Evolutionary conservation across 768 basidiomycete species (phyloP).

Genomic region (Mrakia gelida): DNA sequence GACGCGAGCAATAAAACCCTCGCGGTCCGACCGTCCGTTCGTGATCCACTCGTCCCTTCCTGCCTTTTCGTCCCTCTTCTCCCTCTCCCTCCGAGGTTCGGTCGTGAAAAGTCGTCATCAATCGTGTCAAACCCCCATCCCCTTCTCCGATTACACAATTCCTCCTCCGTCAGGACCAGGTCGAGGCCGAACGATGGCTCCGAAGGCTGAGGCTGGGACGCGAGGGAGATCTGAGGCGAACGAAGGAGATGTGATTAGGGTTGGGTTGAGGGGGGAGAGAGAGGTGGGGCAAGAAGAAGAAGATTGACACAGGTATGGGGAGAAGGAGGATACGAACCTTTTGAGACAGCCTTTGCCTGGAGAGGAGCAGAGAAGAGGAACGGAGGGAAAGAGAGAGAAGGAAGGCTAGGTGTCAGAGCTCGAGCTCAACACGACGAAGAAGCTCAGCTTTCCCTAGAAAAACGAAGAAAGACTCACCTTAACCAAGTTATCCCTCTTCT

Average conservation of each 20-base stretch:
- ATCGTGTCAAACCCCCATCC: too few species aligned
- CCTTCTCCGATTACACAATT: not conserved
- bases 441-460: not conserved
- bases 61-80: too few species aligned
- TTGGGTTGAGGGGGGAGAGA: too few species aligned
- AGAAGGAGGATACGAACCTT: not conserved
- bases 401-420: not conserved
- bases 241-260: not conserved
- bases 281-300: not conserved
- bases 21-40: too few species aligned
- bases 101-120: too few species aligned
- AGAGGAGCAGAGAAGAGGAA: too few species aligned
- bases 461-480: slow-evolving; percentile 11
- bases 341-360: slow-evolving; percentile 27
- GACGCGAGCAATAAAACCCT: too few species aligned
- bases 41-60: too few species aligned
- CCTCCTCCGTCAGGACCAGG: slow-evolving; percentile 11
- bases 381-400: not conserved
- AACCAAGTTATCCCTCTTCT: slow-evolving; percentile 17
- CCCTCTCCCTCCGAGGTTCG: too few species aligned
- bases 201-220: not conserved
- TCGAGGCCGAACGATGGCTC: not conserved
- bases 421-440: not conserved
- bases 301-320: too few species aligned
- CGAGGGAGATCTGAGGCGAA: not conserved